These are phyloP conservation scores for Eremomyces bilateralis DNA, from an alignment of 495 filamentous ascomycete species.

Conservation along the genomic window DNA sequence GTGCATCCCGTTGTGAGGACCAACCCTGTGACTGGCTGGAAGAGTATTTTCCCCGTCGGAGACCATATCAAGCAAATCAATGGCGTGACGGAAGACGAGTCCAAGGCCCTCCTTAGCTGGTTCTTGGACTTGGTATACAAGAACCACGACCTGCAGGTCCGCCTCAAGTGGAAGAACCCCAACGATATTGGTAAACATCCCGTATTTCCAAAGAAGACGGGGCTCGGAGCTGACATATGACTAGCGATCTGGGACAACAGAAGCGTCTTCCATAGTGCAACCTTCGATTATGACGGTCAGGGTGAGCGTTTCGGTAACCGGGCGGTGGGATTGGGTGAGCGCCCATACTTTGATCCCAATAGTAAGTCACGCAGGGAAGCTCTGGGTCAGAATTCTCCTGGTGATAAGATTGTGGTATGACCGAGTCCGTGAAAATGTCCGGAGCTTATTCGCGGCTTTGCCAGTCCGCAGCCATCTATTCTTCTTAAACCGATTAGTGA, in stretches of 20 bases:
- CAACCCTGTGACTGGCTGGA: constrained; percentile 62
- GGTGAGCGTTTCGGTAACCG: constrained; percentile 38
- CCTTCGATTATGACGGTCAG: constrained; percentile 44
- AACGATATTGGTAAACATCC: too few species aligned
- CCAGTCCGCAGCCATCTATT: too few species aligned
- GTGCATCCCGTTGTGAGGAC: constrained; percentile 59
- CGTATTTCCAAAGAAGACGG: too few species aligned
- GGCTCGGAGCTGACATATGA: too few species aligned
- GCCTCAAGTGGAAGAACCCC: constrained; percentile 25
- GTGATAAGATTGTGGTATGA: too few species aligned
- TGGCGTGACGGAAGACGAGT: constrained; percentile 41
- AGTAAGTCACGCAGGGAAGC: not conserved
- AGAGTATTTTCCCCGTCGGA: constrained; percentile 40
- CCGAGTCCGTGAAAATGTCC: too few species aligned
- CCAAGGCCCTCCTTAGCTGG: constrained; percentile 32
- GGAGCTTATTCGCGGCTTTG: too few species aligned
- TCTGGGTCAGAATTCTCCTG: too few species aligned
- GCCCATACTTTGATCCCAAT: constrained; percentile 32
- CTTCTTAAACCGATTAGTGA: too few species aligned
- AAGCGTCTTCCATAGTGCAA: constrained; percentile 45
- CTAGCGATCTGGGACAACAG: constrained; percentile 59
- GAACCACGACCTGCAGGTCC: constrained; percentile 60
- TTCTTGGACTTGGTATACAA: constrained; percentile 38
- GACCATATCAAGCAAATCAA: constrained; percentile 39
- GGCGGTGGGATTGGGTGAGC: constrained; percentile 8